Percentiles rank a stretch among this genome's conserved stretches.
Evolutionary conservation across 2,329 filamentous ascomycete species (phyloP).

Genomic region (Fusarium sp.): DNA sequence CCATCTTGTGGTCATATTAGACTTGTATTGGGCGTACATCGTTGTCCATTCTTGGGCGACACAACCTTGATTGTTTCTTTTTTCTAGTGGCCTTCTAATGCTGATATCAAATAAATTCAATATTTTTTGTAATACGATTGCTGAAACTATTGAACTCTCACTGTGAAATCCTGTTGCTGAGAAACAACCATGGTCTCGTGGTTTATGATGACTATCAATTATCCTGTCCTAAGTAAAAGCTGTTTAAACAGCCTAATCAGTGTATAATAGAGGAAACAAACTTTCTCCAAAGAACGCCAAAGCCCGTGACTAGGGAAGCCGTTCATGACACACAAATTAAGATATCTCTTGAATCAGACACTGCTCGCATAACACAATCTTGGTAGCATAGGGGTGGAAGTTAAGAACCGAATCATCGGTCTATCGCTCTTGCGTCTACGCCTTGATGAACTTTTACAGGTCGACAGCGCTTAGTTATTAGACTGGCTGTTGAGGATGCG

Average conservation of each 20-base stretch:
- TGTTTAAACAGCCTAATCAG: neutral
- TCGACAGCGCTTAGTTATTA: constrained; percentile 74
- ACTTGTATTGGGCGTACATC: constrained; percentile 42
- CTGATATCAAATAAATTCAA: constrained; percentile 68
- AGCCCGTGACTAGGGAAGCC: neutral
- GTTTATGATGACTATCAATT: constrained; percentile 2
- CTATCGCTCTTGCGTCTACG: neutral
- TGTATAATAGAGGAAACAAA: constrained; percentile 9
- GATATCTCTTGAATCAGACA: constrained; percentile 4
- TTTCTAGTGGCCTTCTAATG: constrained; percentile 73
- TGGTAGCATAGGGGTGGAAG: neutral
- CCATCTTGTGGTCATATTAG: constrained; percentile 38
- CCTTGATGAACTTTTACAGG: neutral
- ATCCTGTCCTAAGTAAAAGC: neutral
- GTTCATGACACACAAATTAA: constrained; percentile 7
- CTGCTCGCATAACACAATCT: constrained; percentile 10
- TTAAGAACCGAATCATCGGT: neutral
- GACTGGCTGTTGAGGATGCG: constrained; percentile 96
- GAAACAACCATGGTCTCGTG: neutral
- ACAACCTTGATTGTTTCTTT: constrained; percentile 56
- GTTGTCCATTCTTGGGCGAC: constrained; percentile 49
- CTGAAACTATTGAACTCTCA: no score
- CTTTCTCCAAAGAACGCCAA: constrained; percentile 20
- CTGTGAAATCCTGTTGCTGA: neutral
- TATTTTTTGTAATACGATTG: constrained; percentile 44